Percentiles rank a stretch among this genome's conserved stretches.
phyloP scores from a whole-genome alignment of 495 filamentous ascomycete genomes.

The Amorphotheca resinae region DNA sequence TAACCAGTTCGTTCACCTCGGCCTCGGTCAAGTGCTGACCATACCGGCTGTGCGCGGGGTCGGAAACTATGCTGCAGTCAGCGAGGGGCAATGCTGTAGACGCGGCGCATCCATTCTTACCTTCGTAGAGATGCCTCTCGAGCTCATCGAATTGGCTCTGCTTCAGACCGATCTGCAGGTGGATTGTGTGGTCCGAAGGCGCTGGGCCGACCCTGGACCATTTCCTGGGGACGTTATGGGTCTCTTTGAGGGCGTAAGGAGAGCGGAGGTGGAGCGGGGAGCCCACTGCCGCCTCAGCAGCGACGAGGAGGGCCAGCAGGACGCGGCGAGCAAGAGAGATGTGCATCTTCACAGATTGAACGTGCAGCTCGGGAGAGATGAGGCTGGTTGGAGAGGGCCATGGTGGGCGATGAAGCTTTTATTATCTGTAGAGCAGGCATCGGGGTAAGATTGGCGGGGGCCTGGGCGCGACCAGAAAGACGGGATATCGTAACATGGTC shows the following conservation, averaged over 20 bases:
- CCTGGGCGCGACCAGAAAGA: no score
- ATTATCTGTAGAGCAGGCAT: no score
- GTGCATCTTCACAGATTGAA: no score
- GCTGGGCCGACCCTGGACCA: conserved; percentile 36
- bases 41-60: conserved; percentile 28
- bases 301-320: neutral
- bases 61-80: conserved; percentile 19
- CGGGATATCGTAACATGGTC: no score
- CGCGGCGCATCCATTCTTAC: conserved; percentile 13
- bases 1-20: conserved; percentile 20
- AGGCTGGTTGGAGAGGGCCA: no score
- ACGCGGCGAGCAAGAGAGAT: neutral
- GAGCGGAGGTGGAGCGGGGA: conserved; percentile 16
- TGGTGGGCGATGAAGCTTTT: no score
- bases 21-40: conserved; percentile 32
- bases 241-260: conserved; percentile 40
- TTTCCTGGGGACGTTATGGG: conserved; percentile 32
- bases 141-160: conserved; percentile 38
- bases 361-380: no score
- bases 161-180: conserved; percentile 40
- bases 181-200: conserved; percentile 25
- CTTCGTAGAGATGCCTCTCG: conserved; percentile 38
- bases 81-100: neutral
- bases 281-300: neutral
- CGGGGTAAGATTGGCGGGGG: no score